These are phyloP conservation scores for Teratosphaeriaceae sp. DNA, from an alignment of 2,329 filamentous ascomycete species.

Conservation along the genomic window DNA sequence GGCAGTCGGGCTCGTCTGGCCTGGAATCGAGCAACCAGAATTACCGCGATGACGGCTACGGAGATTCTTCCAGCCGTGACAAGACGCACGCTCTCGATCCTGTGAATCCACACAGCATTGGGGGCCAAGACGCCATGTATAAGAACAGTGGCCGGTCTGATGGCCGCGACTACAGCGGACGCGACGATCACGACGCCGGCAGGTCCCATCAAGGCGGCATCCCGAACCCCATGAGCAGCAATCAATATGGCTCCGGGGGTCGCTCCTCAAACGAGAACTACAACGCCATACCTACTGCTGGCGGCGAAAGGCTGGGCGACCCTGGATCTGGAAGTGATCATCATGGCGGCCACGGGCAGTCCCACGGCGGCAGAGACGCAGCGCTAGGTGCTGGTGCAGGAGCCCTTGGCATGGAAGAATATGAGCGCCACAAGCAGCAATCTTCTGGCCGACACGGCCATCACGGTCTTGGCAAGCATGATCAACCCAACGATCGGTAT, in stretches of 20 bases:
- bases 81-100: slow-evolving; percentile 10
- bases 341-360: slow-evolving; percentile 6
- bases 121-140: slow-evolving; percentile 10
- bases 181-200: slow-evolving; percentile 1
- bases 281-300: slow-evolving; percentile 23
- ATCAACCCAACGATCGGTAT: background rate
- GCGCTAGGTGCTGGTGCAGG: slow-evolving; percentile 21
- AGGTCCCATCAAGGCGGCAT: background rate
- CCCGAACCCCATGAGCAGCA: background rate
- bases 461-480: background rate
- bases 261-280: slow-evolving; percentile 15
- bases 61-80: background rate
- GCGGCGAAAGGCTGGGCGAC: slow-evolving; percentile 18
- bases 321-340: background rate
- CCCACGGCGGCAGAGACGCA: slow-evolving; percentile 23
- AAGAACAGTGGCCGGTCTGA: background rate
- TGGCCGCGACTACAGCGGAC: slow-evolving; percentile 9
- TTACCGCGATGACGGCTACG: slow-evolving; percentile 1
- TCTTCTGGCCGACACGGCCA: background rate
- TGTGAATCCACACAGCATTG: slow-evolving; percentile 12
- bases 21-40: background rate
- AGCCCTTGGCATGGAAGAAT: background rate
- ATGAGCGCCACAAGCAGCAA: background rate
- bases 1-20: background rate
- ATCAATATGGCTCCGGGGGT: background rate